A percentile compares a stretch with the other conserved stretches of the same genome.
phyloP scores from a whole-genome alignment of 2,329 filamentous ascomycete species.

The Tolypocladium paradoxum region DNA sequence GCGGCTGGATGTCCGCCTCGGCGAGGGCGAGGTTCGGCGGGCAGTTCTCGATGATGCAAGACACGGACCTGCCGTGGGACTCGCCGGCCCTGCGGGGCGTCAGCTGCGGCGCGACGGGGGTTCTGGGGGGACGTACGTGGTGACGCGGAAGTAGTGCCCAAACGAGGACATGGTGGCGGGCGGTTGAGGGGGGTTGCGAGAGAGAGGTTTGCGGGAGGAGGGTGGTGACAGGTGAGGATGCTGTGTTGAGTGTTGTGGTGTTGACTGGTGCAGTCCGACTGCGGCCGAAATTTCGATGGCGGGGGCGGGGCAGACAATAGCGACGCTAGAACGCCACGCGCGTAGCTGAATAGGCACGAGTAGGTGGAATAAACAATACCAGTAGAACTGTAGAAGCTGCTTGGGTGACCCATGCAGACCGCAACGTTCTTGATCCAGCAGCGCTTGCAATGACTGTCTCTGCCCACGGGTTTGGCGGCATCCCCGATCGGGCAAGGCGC shows the following conservation, averaged over 20 bases:
- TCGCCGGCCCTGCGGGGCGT: slow-evolving; percentile 33
- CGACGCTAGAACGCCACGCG: no score
- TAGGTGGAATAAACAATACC: no score
- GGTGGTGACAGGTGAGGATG: not conserved
- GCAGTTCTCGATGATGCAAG: slow-evolving; percentile 88
- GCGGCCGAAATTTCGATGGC: not conserved
- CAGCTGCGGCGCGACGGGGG: slow-evolving; percentile 44
- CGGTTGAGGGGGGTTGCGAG: not conserved
- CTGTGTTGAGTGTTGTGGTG: not conserved
- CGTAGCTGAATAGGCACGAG: no score
- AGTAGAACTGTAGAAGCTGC: no score
- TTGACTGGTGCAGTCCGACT: not conserved
- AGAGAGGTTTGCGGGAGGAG: not conserved
- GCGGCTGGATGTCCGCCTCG: slow-evolving; percentile 83
- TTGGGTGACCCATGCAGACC: not conserved
- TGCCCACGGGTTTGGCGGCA: no score
- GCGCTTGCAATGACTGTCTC: no score
- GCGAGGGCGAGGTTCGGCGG: slow-evolving; percentile 80
- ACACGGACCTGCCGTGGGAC: slow-evolving; percentile 85
- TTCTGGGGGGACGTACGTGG: slow-evolving; percentile 53
- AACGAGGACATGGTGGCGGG: slow-evolving; percentile 68
- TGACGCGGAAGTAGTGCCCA: slow-evolving; percentile 70
- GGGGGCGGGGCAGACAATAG: slow-evolving; percentile 1
- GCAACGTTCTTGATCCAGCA: no score
- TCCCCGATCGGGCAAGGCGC: no score